phyloP scores from a whole-genome alignment of 305 asterid species.

The Stenogyne calaminthoides region DNA sequence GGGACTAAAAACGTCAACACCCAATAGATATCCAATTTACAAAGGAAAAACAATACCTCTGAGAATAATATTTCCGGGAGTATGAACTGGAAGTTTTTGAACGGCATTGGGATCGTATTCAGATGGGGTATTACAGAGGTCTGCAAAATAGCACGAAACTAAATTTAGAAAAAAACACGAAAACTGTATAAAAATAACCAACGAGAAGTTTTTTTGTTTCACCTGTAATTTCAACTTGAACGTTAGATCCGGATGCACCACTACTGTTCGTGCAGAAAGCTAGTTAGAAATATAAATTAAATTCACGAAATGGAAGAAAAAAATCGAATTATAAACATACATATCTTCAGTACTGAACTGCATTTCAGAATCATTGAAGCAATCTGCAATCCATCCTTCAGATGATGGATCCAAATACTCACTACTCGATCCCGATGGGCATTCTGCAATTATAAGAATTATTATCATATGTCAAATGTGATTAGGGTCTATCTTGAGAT shows the following conservation, averaged over 20 bases:
- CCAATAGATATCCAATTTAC: too few species aligned
- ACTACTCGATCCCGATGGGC: slow-evolving; percentile 45
- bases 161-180: background rate
- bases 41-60: slow-evolving; percentile 48
- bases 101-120: slow-evolving; percentile 44
- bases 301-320: background rate
- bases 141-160: slow-evolving; percentile 43
- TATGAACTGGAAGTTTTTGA: slow-evolving; percentile 49
- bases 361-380: slow-evolving; percentile 70
- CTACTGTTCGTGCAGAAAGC: slow-evolving; percentile 34
- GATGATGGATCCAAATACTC: slow-evolving; percentile 68
- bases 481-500: background rate
- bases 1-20: too few species aligned
- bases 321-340: slow-evolving; percentile 42
- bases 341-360: slow-evolving; percentile 48
- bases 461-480: background rate
- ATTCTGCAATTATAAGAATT: slow-evolving; percentile 35
- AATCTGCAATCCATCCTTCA: slow-evolving; percentile 83
- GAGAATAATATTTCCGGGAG: slow-evolving; percentile 57
- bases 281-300: slow-evolving; percentile 16
- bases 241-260: slow-evolving; percentile 48
- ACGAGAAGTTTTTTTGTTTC: background rate
- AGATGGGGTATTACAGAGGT: slow-evolving; percentile 45
- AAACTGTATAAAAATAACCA: background rate
- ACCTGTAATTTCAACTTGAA: slow-evolving; percentile 66